These are phyloP conservation scores for Symmetrospora coprosmae DNA, from an alignment of 768 basidiomycete species.

Conservation along the genomic window DNA sequence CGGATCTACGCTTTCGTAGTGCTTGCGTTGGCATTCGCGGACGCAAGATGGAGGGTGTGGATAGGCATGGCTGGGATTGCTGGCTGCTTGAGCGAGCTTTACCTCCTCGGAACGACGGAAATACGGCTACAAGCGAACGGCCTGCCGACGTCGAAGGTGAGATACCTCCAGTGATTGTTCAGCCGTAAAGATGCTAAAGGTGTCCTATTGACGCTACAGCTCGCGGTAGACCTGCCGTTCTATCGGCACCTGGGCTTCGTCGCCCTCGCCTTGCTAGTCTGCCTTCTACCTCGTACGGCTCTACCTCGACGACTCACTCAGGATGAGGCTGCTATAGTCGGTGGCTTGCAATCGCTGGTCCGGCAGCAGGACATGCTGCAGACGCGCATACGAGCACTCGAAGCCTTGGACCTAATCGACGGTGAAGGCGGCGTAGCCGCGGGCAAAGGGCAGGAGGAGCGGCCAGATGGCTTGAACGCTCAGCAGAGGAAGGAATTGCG, in stretches of 20 bases:
- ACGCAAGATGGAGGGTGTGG: neutral
- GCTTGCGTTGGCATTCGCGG: neutral
- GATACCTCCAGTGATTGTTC: neutral
- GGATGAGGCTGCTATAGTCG: neutral
- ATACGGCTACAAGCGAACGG: neutral
- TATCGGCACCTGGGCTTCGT: neutral
- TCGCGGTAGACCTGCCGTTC: neutral
- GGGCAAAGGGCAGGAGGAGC: too few relatives aligned
- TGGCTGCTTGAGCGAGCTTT: neutral
- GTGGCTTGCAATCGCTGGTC: neutral
- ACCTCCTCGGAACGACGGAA: neutral
- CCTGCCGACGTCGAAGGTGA: neutral
- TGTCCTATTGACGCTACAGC: neutral
- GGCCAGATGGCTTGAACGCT: too few relatives aligned
- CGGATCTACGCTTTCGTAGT: neutral
- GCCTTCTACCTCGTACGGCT: neutral
- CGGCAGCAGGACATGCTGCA: slow-evolving; percentile 12
- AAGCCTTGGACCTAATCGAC: too few relatives aligned
- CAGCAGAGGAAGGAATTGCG: too few relatives aligned
- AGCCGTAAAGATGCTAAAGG: neutral
- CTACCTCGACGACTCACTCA: neutral
- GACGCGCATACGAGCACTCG: neutral
- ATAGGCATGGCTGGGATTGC: neutral
- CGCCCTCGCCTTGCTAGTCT: neutral
- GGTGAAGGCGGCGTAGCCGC: too few relatives aligned